phyloP scores from a whole-genome alignment of 1,139 yeast genomes.

The Candida neerlandica region DNA sequence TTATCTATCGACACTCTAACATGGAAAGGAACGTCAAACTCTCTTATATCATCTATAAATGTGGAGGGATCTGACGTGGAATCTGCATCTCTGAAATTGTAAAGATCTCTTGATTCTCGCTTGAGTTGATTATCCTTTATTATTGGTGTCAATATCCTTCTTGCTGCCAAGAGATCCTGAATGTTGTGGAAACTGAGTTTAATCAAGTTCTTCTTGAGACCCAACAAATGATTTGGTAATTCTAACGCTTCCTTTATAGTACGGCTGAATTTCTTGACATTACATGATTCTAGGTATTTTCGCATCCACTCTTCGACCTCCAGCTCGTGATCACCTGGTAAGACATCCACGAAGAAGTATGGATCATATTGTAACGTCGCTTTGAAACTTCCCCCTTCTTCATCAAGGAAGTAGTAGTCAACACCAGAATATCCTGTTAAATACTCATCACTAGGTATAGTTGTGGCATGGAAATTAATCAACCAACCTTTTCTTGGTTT shows the following conservation, averaged over 20 bases:
- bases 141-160: conserved; percentile 69
- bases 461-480: conserved; percentile 79
- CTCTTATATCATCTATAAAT: conserved; percentile 77
- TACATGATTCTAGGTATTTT: conserved; percentile 61
- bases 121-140: conserved; percentile 67
- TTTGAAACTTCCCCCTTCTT: conserved; percentile 95
- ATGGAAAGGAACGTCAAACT: conserved; percentile 95
- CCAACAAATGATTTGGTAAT: conserved; percentile 83
- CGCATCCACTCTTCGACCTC: conserved; percentile 88
- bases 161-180: conserved; percentile 72
- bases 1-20: conserved; percentile 92
- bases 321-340: conserved; percentile 53
- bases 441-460: conserved; percentile 56
- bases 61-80: conserved; percentile 56
- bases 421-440: conserved; percentile 80
- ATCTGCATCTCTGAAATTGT: conserved; percentile 29
- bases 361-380: conserved; percentile 85
- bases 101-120: conserved; percentile 70
- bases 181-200: conserved; percentile 76
- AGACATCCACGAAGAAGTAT: conserved; percentile 75
- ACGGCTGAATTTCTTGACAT: conserved; percentile 56
- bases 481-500: conserved; percentile 83
- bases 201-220: conserved; percentile 65
- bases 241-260: conserved; percentile 76
- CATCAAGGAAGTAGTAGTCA: conserved; percentile 93